phyloP scores from a whole-genome alignment of 768 basidiomycete species.

The Cubamyces sp. region DNA sequence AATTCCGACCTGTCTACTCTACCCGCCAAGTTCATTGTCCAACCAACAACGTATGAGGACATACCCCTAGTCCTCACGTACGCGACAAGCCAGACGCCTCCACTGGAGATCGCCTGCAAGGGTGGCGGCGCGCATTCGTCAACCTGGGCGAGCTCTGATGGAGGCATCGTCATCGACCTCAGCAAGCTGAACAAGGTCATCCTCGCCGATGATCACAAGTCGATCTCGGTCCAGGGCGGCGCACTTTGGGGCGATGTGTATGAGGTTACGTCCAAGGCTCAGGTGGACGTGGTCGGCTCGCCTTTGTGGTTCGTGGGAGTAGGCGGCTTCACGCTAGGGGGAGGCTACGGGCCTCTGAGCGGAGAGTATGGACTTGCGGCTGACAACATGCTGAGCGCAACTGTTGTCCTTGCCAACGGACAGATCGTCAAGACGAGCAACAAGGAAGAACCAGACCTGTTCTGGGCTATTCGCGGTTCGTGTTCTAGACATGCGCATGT shows the following conservation, averaged over 20 bases:
- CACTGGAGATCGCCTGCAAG: conserved; percentile 33
- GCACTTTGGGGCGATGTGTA: conserved; percentile 36
- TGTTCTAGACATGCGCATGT: background rate
- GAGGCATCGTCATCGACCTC: conserved; percentile 41
- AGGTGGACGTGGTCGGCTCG: conserved; percentile 26
- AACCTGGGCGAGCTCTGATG: conserved; percentile 38
- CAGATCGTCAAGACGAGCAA: conserved; percentile 30
- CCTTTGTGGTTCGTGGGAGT: conserved; percentile 31
- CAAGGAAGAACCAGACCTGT: conserved; percentile 33
- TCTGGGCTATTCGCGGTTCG: conserved; percentile 36
- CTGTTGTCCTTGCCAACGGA: conserved; percentile 29
- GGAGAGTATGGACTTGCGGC: conserved; percentile 33
- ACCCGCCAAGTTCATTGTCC: conserved; percentile 24
- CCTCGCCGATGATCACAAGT: conserved; percentile 33
- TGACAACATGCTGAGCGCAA: conserved; percentile 29
- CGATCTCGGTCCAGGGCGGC: conserved; percentile 37
- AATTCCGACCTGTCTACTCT: conserved; percentile 27
- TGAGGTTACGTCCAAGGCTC: conserved; percentile 23
- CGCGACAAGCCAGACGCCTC: conserved; percentile 22
- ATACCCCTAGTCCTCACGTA: conserved; percentile 23
- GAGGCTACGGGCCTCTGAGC: conserved; percentile 31
- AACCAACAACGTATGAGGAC: conserved; percentile 25
- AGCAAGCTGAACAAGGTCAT: conserved; percentile 32
- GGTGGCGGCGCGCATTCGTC: conserved; percentile 38
- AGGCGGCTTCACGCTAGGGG: conserved; percentile 31